Base-by-base conservation (phyloP, 1,139 yeast genomes). In the Lizanozyma gosingica region DNA sequence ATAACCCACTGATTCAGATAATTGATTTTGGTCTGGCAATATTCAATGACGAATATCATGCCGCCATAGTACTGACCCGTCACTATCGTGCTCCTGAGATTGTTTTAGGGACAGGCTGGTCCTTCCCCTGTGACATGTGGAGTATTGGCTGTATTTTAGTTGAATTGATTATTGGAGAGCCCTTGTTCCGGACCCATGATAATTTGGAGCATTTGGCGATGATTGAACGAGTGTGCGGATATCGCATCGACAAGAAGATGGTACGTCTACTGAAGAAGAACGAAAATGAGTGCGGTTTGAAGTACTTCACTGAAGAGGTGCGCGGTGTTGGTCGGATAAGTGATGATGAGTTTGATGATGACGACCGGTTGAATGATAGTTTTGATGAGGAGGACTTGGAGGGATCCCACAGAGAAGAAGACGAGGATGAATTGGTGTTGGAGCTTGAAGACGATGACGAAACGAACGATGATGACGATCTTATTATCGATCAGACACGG, bases 31-130 rank as follows among this genome's bases (percentile, higher is more conserved):
- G 98, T 15, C 81, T 94, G 41, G 97, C 98, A 0, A 82, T 94
- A 4, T 94, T 92, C 54, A 76, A 85, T 53, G 95, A 90, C 59
- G 98, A 94, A 62, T 90, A 85, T 57, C 99, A 94, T 63, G 81
- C 94, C 8, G 79, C 83, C 33, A 81, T 94, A 18, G 96, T 94
- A 9, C 85, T 95, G 14, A 92, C 98, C 2, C 72, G 99, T 42
- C 98, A 94, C 61, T 94, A 94, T 61, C 70, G 99, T 43, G 98
- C 98, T 0, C 98, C 98, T 0, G 99, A 94, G 58, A 88, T 94
- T 49, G 90, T 92, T 2, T 64, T 94, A 34, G 97, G 97, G 1
- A 73, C 78, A 33, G 97, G 97, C 34, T 94, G 98, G 92, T 79
- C 87, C 2, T 82, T 73, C 49, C 87, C 90, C 1, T 92, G 98